A percentile compares a stretch with the other conserved stretches of the same genome.
Evolutionary conservation across 257 asterid species (phyloP).

Genomic region (Solanum gracilifrons): DNA sequence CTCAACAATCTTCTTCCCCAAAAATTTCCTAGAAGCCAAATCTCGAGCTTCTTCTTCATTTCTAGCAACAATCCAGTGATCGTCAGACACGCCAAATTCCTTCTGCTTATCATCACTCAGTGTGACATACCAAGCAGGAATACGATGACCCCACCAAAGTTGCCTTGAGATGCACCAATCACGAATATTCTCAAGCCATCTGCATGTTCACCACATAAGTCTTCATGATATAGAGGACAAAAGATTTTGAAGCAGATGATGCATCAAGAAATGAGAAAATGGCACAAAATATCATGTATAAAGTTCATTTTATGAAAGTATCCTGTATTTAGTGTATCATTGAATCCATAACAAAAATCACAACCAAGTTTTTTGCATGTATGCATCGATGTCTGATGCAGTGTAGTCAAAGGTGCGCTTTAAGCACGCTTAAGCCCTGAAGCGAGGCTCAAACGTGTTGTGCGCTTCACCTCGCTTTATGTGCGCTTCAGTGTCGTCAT

Average conservation of each 20-base stretch:
- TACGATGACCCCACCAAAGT: conserved; percentile 98
- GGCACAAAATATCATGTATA: not conserved
- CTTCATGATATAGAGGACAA: not conserved
- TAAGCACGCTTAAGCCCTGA: no score
- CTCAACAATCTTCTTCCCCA: conserved; percentile 48
- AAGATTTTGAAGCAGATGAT: not conserved
- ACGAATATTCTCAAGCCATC: conserved; percentile 97
- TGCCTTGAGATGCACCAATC: conserved; percentile 99
- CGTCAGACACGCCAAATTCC: conserved; percentile 53
- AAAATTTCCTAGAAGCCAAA: conserved; percentile 48
- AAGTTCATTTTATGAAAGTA: not conserved
- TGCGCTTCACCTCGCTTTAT: no score
- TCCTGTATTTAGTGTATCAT: not conserved
- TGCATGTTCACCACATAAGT: conserved; percentile 19
- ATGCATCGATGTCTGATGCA: not conserved
- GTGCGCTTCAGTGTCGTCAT: no score
- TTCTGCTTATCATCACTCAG: conserved; percentile 62
- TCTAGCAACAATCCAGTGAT: conserved; percentile 86
- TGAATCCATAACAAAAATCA: not conserved
- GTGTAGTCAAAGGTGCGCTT: no score
- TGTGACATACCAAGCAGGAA: conserved; percentile 86
- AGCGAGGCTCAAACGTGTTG: no score
- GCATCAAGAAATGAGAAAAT: not conserved
- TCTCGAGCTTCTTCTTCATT: conserved; percentile 53
- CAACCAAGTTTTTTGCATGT: not conserved